Evolutionary conservation across 1,284 basidiomycete genomes (phyloP).

Genomic region (Heterobasidion annosum): DNA sequence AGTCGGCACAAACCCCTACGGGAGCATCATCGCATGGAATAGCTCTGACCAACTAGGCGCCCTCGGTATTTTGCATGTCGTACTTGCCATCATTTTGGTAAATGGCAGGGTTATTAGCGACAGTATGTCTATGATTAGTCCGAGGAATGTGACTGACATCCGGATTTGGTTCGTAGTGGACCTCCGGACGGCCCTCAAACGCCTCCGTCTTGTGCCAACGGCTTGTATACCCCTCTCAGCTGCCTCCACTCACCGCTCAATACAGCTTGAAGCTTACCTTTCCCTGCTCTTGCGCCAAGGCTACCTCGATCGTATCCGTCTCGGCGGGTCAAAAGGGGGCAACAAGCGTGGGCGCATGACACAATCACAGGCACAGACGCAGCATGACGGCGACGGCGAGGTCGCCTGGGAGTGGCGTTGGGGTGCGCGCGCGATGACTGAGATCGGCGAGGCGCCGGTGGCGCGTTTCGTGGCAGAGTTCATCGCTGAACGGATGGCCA

Average conservation of each 20-base stretch:
- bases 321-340: constrained; percentile 31
- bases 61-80: constrained; percentile 57
- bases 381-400: constrained; percentile 35
- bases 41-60: constrained; percentile 51
- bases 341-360: constrained; percentile 43
- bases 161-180: constrained; percentile 29
- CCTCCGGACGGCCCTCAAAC: constrained; percentile 51
- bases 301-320: constrained; percentile 51
- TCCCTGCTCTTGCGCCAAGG: constrained; percentile 49
- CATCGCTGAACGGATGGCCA: constrained; percentile 44
- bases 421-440: constrained; percentile 64
- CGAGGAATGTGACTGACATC: too few relatives aligned
- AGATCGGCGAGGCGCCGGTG: constrained; percentile 61
- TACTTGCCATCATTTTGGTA: constrained; percentile 65
- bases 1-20: constrained; percentile 27
- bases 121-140: constrained; percentile 29
- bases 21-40: constrained; percentile 65
- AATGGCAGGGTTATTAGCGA: constrained; percentile 60
- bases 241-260: constrained; percentile 35
- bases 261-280: constrained; percentile 51
- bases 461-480: constrained; percentile 67
- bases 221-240: constrained; percentile 36
- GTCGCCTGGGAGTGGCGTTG: constrained; percentile 67
- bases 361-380: constrained; percentile 26
- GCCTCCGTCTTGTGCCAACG: constrained; percentile 41